phyloP scores from a whole-genome alignment of 1,284 basidiomycete species.

The Marasmius tenuissimus region DNA sequence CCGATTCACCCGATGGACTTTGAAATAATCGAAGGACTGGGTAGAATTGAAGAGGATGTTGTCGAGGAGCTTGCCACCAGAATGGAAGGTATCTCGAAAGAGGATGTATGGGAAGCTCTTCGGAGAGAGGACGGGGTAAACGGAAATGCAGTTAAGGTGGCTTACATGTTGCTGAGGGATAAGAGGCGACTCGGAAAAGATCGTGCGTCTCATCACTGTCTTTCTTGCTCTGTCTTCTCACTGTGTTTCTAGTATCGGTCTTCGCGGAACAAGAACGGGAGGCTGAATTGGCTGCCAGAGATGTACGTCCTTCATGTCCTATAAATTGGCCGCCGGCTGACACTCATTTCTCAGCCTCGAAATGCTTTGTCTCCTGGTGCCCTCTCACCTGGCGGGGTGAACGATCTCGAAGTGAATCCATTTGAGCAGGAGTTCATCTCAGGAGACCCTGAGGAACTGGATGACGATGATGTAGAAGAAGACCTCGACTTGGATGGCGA shows the following conservation, averaged over 20 bases:
- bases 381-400: conserved; percentile 46
- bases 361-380: conserved; percentile 63
- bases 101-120: conserved; percentile 86
- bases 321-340: conserved; percentile 3
- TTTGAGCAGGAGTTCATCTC: conserved; percentile 75
- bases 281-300: conserved; percentile 75
- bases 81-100: conserved; percentile 77
- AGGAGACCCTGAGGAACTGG: conserved; percentile 55
- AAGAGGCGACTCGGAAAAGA: conserved; percentile 86
- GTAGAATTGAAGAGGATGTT: conserved; percentile 87
- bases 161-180: conserved; percentile 92
- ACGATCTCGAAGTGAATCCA: conserved; percentile 67
- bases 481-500: conserved; percentile 53
- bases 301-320: conserved; percentile 47
- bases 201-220: conserved; percentile 42
- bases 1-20: conserved; percentile 57
- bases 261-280: conserved; percentile 83
- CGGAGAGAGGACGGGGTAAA: conserved; percentile 77
- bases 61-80: conserved; percentile 80
- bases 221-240: conserved; percentile 16
- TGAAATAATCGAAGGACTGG: conserved; percentile 80
- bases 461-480: conserved; percentile 59
- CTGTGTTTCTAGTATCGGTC: conserved; percentile 55
- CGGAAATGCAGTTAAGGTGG: conserved; percentile 95
- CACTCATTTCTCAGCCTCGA: conserved; percentile 49